Base-by-base conservation (phyloP, 1,284 basidiomycete genomes). In the Mycosarcoma mackinlayi region DNA sequence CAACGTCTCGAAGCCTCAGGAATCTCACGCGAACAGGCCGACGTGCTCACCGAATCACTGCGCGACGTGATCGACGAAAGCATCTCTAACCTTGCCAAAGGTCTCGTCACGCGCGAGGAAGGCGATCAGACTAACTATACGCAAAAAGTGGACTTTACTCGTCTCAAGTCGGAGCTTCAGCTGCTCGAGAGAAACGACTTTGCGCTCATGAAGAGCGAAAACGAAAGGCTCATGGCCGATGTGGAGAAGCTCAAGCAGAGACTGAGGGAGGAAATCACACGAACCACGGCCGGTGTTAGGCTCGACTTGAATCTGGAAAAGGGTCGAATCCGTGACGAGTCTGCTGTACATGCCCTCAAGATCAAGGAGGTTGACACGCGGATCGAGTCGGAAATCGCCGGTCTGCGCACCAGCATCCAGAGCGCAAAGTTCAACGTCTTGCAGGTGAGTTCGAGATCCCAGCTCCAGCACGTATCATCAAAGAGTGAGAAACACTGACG, bases 341-440 rank as follows among this genome's bases (percentile, higher is more conserved):
- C 89, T 62, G 91, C 90, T 58, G 89, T 91, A 41, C 93, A 98
- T 79, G 94, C 96, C 78, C 86, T 96, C 66, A 98, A 98, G 88
- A 93, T 98, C 83, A 94, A 94, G 84, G 96, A 99, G 83, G 94
- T 98, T 13, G 95, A 98, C 78, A 98, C 95, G 2, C 86, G 93
- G 76, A 98, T 98, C 77, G 95, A 98, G 84, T 91, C 92, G 80
- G 95, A 98, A 85, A 98, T 98, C 79, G 93, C 94, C 3, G 89
- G 89, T 6, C 83, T 98, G 50, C 86, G 93, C 46, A 96, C 95
- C 1, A 88, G 91, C 45, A 96, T 97, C 52, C 93, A 97, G 82
- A 90, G 92, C 23, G 92, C 92, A 54, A 97, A 97, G 87, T 93
- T 87, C 61, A 46, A 85, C 67, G 47, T 76, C 11, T 52, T 79